Evolutionary conservation across 352 stramenopile genomes (phyloP), one percentile per base, ranked within the genome.

Genomic region (Globisporangium apiculatum): DNA sequence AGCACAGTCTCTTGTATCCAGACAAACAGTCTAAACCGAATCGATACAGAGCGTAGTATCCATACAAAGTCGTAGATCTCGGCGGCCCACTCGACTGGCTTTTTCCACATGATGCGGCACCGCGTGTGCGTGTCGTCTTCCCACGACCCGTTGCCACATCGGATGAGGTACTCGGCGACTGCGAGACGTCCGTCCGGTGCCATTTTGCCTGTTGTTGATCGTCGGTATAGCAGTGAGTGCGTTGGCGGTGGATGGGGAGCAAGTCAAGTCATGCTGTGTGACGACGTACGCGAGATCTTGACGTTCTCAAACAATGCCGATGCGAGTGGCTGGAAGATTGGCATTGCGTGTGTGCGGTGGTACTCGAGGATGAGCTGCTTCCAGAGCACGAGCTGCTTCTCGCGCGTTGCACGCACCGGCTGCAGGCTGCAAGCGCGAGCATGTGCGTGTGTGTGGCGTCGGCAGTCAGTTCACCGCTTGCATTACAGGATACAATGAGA

Each of bases 371-470:
- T 77, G 36, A 94, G 71, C 67, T 91, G 75, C 75, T 91, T 86
- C 84, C 84, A 94, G 41, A 94, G 69, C 57, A 89, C 75, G 59
- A 94, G 73, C 65, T 94, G 84, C 71, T 94, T 94, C 72, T 94
- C 84, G 42, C 84, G 77, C 42, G 84, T 94, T 37, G 75, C 79
- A 7, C 84, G 84, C 61, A 94, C 80, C 42, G 84, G 84, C 61
- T 94, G 84, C 52, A 94, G 67, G 3, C 79, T 89, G 35, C 6
- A 31, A 31, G 24, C 24, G 24, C 24, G 24, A 36, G 36, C 10
- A 48, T 18, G 24, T 31, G 24, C 24, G 24, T 31, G 24, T 31
- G 24, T 31, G 24, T 31, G 24, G 2, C 24, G 24, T 31, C 24
- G 24, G 24, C 24, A 31, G 24, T 31, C 24, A 31, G 24, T 31